Base-by-base conservation (phyloP, 345 rosid genomes). In the Eucalyptus sp. region DNA sequence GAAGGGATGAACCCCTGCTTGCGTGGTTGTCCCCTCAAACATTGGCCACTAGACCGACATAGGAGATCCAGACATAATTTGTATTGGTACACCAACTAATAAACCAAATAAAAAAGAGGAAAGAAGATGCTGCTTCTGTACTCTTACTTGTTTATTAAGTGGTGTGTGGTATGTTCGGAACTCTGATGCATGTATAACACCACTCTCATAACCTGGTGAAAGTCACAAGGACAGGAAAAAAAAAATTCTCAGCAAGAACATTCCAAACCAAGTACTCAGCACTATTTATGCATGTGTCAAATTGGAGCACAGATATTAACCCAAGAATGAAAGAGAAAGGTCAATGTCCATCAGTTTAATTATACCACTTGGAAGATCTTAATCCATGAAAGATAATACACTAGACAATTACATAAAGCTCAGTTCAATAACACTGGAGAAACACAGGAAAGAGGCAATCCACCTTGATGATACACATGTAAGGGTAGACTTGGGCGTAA, bases 131-230 rank as follows among this genome's bases (percentile, higher is more conserved):
- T 29, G 37, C 48, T 29, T 60, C 84, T 11, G 87, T 68, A 62
- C 68, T 37, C 92, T 43, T 92, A 96, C 99, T 94, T 97, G 99
- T 92, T 93, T 91, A 93, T 96, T 96, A 49, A 97, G 97, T 68
- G 99, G 99, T 41, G 95, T 96, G 88, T 96, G 99, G 92, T 95
- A 97, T 29, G 99, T 96, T 88, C 99, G 99, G 91, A 96, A 96
- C 92, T 95, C 96, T 76, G 99, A 95, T 87, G 99, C 99, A 56
- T 80, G 95, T 88, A 97, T 95, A 87, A 96, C 94, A 89, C 98
- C 98, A 89, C 91, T 93, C 91, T 94, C 96, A 87, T 95, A 96
- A 81, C 97, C 99, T 97, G 93, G 8, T 37, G 48, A 76, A 37
- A 20, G 83, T 76, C 83, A 76, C 46, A 20, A 76, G 81, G 14